Evolutionary conservation across 2,329 filamentous ascomycete genomes (phyloP).

Genomic region (Arthrobotrys musiformis): DNA sequence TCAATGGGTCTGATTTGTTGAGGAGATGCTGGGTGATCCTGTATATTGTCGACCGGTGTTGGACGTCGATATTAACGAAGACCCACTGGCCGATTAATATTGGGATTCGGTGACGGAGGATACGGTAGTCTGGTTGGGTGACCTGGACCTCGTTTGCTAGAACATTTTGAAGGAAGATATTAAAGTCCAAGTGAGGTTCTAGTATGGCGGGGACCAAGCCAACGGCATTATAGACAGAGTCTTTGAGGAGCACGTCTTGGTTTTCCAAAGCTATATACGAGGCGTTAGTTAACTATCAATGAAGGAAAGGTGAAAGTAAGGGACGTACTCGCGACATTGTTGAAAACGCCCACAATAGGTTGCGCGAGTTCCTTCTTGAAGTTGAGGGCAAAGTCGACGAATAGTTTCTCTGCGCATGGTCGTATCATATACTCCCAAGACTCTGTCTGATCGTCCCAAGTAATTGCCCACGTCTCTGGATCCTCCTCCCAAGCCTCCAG

Average conservation of each 20-base stretch:
- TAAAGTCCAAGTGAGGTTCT: slow-evolving; percentile 81
- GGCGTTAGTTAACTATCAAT: neutral
- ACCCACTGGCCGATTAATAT: slow-evolving; percentile 93
- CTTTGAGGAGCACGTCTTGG: slow-evolving; percentile 82
- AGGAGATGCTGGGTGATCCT: slow-evolving; percentile 90
- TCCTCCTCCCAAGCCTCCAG: slow-evolving; percentile 93
- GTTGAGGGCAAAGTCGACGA: slow-evolving; percentile 88
- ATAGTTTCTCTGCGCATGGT: slow-evolving; percentile 91
- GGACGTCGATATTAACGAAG: slow-evolving; percentile 76
- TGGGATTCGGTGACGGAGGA: slow-evolving; percentile 85
- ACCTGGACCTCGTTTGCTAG: slow-evolving; percentile 82
- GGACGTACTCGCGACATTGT: slow-evolving; percentile 74
- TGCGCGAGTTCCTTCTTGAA: slow-evolving; percentile 84
- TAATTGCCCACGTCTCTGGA: slow-evolving; percentile 93
- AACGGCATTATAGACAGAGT: slow-evolving; percentile 93
- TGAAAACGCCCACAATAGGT: slow-evolving; percentile 84
- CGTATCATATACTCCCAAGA: slow-evolving; percentile 93
- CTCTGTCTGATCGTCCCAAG: slow-evolving; percentile 83
- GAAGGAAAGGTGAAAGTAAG: slow-evolving; percentile 60
- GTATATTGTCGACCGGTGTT: slow-evolving; percentile 79
- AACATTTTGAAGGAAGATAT: slow-evolving; percentile 78
- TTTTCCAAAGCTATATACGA: slow-evolving; percentile 66
- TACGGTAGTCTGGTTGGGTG: slow-evolving; percentile 74
- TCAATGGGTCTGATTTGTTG: slow-evolving; percentile 77
- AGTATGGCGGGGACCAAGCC: slow-evolving; percentile 84